These are phyloP conservation scores for Chaetothyriales sp. DNA, from an alignment of 2,329 filamentous ascomycete species.

Conservation along the genomic window DNA sequence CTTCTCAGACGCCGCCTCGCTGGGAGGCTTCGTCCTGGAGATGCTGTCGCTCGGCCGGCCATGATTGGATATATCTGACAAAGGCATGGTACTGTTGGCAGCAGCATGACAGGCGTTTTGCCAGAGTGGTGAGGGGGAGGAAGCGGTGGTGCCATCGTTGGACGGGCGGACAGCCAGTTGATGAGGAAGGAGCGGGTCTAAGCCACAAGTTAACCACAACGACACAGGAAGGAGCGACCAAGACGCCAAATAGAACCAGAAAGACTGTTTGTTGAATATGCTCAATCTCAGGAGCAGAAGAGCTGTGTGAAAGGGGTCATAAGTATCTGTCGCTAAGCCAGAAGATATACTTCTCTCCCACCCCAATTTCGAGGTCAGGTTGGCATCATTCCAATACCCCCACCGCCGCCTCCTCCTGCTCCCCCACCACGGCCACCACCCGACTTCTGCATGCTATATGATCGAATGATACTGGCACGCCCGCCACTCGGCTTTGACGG, in stretches of 20 bases:
- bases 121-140: background rate
- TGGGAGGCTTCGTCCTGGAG: constrained; percentile 3
- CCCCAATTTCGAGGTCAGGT: constrained; percentile 13
- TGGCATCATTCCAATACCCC: constrained; percentile 28
- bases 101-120: constrained; percentile 1
- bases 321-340: background rate
- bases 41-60: constrained; percentile 4
- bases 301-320: background rate
- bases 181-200: background rate
- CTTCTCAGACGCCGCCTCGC: constrained; percentile 1
- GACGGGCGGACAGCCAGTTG: no score
- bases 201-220: background rate
- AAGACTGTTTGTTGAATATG: background rate
- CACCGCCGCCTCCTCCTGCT: no score
- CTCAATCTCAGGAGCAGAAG: background rate
- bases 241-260: background rate
- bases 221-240: background rate
- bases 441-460: constrained; percentile 4
- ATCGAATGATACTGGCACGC: constrained; percentile 1
- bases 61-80: constrained; percentile 13
- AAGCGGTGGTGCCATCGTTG: background rate
- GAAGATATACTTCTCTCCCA: background rate
- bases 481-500: constrained; percentile 6
- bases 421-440: constrained; percentile 4
- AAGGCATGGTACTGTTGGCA: constrained; percentile 9